Base-by-base conservation (phyloP, 2,329 filamentous ascomycete species). In the Aspergillus ochraceus region DNA sequence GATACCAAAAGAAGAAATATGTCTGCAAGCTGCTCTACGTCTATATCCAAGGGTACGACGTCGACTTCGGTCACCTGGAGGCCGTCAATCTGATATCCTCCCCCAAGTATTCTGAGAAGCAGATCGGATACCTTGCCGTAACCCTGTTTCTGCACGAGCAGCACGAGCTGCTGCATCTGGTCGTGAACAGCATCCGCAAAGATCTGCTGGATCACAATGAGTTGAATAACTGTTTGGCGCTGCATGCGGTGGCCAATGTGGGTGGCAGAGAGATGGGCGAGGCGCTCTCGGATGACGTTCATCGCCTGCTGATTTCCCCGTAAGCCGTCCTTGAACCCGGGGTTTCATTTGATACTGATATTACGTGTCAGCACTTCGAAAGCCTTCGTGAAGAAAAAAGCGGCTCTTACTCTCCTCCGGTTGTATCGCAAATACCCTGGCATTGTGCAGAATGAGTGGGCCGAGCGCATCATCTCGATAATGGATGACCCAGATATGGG, bases 1-100 rank as follows among this genome's bases (percentile, higher is more conserved):
- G 95, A 66, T 99, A 99, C 75, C 92, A 97, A 83, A 97, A 96
- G 84, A 99, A 99, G 86, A 99, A 99, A 90, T 99, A 99, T 76
- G 95, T 99, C 67, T 99, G 95, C 91, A 99, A 99, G 88, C 87
- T 99, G 68, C 84, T 99, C 63, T 99, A 99, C 77, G 98, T 99
- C 71, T 99, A 99, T 78, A 99, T 99, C 61, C 86, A 99, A 66
- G 95, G 95, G 52, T 99, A 95, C 90, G 94, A 99, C 76, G 94
- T 99, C 79, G 96, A 98, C 77, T 99, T 99, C 77, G 95, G 95
- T 58, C 95, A 99, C 75, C 87, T 99, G 67, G 95, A 99, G 80
- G 96, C 96, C 36, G 94, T 99, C 74, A 98, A 98, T 74, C 86
- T 99, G 71, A 96, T 99, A 68, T 97, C 94, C 29, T 92, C 94